Evolutionary conservation across 768 basidiomycete species (phyloP), one percentile per base, ranked within the genome.

Genomic region (Calocera viscosa): DNA sequence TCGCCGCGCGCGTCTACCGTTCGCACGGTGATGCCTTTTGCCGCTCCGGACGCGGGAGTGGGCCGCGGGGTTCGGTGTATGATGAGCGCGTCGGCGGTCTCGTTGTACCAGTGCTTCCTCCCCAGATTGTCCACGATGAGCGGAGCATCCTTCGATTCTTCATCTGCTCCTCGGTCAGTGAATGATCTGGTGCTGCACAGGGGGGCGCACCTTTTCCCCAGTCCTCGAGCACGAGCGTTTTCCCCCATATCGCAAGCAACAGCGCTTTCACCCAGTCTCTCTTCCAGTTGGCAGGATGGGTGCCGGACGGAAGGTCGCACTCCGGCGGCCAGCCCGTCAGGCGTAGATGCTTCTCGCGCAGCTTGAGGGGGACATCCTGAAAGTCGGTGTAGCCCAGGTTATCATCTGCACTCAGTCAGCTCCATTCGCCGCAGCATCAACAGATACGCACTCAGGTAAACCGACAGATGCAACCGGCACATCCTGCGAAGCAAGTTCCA

Each of bases 401-500:
- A 30, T 60, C 53, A 60, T 32, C 53, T 60, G 30, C 2, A 3
- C 5, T 3, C 43, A 19, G 24, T 47, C 43, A 60, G 30, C 7
- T 47, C 26, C 14, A 10, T 60, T 26, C 8, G 7, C 53, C 5
- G 2, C 10, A 8, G 53, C 5, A 32, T 32, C 5, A 30, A 8
- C 11, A 60, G 26, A 19, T 30, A 19, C 53, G 24, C 19, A 60
- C 53, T 28, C 14, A 60, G 26, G 30, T 60, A 60, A 10, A 32
- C 53, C 5, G 53, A 60, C 5, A 60, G 53, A 32, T 60, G 53
- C 53, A 60, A 30, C 5, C 53, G 53, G 30, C 53, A 60, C 53
- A 60, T 60, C 53, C 53, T 60, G 11, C 53, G 24, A 7, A 60
- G 26, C 53, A 60, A 10, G 30, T 60, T 60, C 53, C 53, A 60